Evolutionary conservation across 1,284 basidiomycete genomes (phyloP).

Genomic region (Blastosporella zonata): DNA sequence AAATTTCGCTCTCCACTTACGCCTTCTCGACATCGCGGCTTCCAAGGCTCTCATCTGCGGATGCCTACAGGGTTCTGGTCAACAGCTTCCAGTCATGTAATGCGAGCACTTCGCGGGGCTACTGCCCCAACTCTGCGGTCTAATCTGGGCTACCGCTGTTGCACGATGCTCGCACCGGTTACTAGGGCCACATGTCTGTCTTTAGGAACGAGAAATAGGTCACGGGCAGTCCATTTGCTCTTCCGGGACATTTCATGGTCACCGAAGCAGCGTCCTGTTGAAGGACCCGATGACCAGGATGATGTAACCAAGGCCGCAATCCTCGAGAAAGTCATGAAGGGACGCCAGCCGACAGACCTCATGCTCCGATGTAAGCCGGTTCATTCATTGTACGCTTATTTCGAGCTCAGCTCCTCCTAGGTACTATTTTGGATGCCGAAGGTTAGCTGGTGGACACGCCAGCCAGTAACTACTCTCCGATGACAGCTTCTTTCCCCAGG

Average conservation of each 20-base stretch:
- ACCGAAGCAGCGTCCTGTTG: constrained; percentile 27
- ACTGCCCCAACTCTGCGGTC: background rate
- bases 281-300: constrained; percentile 53
- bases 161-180: constrained; percentile 1
- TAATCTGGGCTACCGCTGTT: constrained; percentile 3
- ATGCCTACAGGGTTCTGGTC: constrained; percentile 46
- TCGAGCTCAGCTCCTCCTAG: constrained; percentile 35
- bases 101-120: constrained; percentile 24
- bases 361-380: constrained; percentile 73
- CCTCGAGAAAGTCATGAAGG: constrained; percentile 78
- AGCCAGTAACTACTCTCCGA: constrained; percentile 25
- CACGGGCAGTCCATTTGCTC: constrained; percentile 4
- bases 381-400: constrained; percentile 4
- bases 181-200: constrained; percentile 5
- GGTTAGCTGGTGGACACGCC: constrained; percentile 41
- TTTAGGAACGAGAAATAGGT: constrained; percentile 7
- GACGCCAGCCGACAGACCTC: constrained; percentile 75
- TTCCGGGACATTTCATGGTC: constrained; percentile 31
- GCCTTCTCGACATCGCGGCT: constrained; percentile 17
- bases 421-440: constrained; percentile 82
- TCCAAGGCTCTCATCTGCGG: constrained; percentile 31
- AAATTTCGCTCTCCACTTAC: constrained; percentile 19
- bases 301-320: constrained; percentile 69
- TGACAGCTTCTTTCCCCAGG: constrained; percentile 42
- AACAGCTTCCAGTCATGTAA: constrained; percentile 44